Conservation (phyloP, 2,329 filamentous ascomycete species). For the Allantophomopsis cytisporea region DNA sequence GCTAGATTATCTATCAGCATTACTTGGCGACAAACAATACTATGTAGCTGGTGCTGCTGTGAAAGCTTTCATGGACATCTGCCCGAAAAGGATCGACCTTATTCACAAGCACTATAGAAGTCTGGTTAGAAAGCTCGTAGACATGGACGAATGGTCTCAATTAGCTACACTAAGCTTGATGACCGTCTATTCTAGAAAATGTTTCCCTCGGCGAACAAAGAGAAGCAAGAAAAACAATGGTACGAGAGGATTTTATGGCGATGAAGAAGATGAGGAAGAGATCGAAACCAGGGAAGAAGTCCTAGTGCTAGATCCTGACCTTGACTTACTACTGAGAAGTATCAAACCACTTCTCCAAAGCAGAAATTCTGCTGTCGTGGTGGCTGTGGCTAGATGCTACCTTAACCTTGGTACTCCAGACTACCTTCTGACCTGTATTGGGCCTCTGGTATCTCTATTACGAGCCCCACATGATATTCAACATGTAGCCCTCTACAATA, state of each 20-base stretch:
- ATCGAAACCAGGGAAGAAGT: conserved; percentile 33
- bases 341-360: conserved; percentile 82
- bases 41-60: conserved; percentile 94
- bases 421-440: conserved; percentile 63
- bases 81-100: conserved; percentile 74
- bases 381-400: conserved; percentile 77
- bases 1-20: conserved; percentile 61
- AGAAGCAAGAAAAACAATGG: conserved; percentile 36
- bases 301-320: conserved; percentile 61
- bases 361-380: conserved; percentile 83
- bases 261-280: conserved; percentile 34
- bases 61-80: conserved; percentile 77
- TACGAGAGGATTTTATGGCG: conserved; percentile 71
- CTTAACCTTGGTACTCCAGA: conserved; percentile 69
- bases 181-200: conserved; percentile 72
- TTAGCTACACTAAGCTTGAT: conserved; percentile 70
- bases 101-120: conserved; percentile 82
- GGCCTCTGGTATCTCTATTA: conserved; percentile 75
- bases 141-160: conserved; percentile 99
- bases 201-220: conserved; percentile 61
- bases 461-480: conserved; percentile 78
- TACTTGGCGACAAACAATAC: conserved; percentile 87
- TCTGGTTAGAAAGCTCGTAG: conserved; percentile 79
- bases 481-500: conserved; percentile 83
- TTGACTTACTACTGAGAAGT: conserved; percentile 65